Base-by-base conservation (phyloP, 2,329 filamentous ascomycete species). In the Bipolaris victoriae region DNA sequence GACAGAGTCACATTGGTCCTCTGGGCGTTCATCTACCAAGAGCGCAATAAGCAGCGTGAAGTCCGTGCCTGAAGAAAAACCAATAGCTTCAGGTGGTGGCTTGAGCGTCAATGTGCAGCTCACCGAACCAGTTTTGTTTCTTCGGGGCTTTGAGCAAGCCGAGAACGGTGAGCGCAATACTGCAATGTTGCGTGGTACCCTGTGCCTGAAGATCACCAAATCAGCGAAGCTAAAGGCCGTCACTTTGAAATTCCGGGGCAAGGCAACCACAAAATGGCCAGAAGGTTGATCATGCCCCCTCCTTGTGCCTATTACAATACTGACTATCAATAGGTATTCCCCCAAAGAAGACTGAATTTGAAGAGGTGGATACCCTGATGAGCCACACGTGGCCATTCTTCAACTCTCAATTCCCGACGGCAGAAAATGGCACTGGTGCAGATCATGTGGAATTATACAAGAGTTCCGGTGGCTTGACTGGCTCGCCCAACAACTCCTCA, bases 301-400 rank as follows among this genome's bases (percentile, higher is more conserved):
- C n/a, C n/a, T 22, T 24, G 9, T 40, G 11, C 2, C 5, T 9
- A 1, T n/a, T 40, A 18, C 24, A 46, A 41, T 18, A 45, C 57
- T 66, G 41, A 68, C 59, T 7, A 16, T 20, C 6, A 13, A 7
- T 47, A 87, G 87, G 92, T 49, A 95, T 98, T 29, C 94, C 95
- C 3, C 92, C 93, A 0, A 84, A 89, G 55, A 97, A 96, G 76
- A 84, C 89, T 1, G 90, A 96, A 39, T 87, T 91, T 51, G 89
- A 87, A 68, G 92, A 98, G 72, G 90, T 91, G 61, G 90, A 95
- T 65, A 91, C 88, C 3, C 83, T 98, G 58, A 89, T 96, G 77
- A 94, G 90, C 39, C 93, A 97, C 70, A 94, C 88, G 16, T 88
- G 92, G 78, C 94, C 90, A 0, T 98, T 98, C 73, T 99, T 97